phyloP scores from a whole-genome alignment of 768 basidiomycete species.

The Boletus edulis region DNA sequence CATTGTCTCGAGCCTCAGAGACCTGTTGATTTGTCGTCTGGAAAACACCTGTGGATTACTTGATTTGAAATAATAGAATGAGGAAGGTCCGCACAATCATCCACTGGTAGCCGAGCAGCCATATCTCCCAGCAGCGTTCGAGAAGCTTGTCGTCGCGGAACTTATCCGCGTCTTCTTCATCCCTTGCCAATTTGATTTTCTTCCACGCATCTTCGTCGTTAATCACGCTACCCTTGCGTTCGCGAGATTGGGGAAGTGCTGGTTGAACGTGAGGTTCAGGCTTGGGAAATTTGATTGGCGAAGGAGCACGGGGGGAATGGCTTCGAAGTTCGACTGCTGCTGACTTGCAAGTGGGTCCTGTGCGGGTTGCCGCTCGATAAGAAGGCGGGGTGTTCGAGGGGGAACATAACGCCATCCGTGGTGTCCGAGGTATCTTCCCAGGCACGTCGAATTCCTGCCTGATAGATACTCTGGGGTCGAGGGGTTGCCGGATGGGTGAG shows the following conservation, averaged over 20 bases:
- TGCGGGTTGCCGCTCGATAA: conserved; percentile 43
- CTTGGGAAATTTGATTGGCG: conserved; percentile 32
- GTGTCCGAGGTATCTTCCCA: conserved; percentile 42
- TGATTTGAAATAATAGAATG: conserved; percentile 13
- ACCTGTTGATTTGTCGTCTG: conserved; percentile 77
- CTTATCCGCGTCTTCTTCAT: conserved; percentile 68
- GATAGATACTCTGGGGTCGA: conserved; percentile 22
- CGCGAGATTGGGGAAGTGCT: conserved; percentile 27
- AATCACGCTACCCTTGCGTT: conserved; percentile 47
- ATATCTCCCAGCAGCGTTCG: conserved; percentile 72
- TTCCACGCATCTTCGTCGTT: conserved; percentile 79
- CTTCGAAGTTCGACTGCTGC: conserved; percentile 12
- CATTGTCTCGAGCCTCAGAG: conserved; percentile 61
- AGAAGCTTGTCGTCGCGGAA: conserved; percentile 63
- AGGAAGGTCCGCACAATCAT: conserved; percentile 53
- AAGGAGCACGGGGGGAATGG: conserved; percentile 19
- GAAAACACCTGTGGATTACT: conserved; percentile 7
- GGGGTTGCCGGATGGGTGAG: conserved; percentile 30
- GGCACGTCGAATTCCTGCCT: conserved; percentile 6
- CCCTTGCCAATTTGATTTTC: conserved; percentile 65
- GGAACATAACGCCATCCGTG: conserved; percentile 28
- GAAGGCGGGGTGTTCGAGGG: conserved; percentile 48
- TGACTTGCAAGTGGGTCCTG: conserved; percentile 17
- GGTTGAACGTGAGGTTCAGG: conserved; percentile 17
- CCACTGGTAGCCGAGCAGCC: conserved; percentile 72